phyloP scores from a whole-genome alignment of 495 filamentous ascomycete genomes.

The Penicillium herquei region DNA sequence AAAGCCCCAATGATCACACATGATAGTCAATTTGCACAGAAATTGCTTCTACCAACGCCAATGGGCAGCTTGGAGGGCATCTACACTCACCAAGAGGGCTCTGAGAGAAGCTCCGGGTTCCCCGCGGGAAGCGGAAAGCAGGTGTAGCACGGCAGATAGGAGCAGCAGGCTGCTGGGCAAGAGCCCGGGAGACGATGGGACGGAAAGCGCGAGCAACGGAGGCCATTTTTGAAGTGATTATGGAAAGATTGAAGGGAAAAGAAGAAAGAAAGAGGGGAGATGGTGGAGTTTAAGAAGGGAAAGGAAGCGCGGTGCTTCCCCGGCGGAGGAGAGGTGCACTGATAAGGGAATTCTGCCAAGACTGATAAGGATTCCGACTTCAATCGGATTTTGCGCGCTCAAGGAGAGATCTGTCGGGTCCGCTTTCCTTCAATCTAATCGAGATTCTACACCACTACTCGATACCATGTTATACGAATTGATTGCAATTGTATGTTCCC shows the following conservation, averaged over 20 bases:
- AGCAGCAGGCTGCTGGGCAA: slow-evolving; percentile 43
- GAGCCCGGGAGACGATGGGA: slow-evolving; percentile 42
- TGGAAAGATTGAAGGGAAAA: slow-evolving; percentile 18
- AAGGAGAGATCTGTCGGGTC: slow-evolving; percentile 2
- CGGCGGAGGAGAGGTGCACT: slow-evolving; percentile 21
- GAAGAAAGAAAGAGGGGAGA: slow-evolving; percentile 21
- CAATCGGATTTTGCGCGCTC: slow-evolving; percentile 26
- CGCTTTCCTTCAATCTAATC: slow-evolving; percentile 10
- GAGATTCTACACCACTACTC: slow-evolving; percentile 20
- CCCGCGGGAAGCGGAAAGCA: slow-evolving; percentile 51
- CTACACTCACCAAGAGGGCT: slow-evolving; percentile 43
- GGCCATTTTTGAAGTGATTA: slow-evolving; percentile 33
- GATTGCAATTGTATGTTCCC: slow-evolving; percentile 79
- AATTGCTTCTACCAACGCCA: background rate
- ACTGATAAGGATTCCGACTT: slow-evolving; percentile 30
- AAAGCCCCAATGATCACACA: background rate
- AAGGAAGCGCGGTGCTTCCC: slow-evolving; percentile 26
- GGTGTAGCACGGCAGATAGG: slow-evolving; percentile 37
- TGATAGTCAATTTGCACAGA: background rate
- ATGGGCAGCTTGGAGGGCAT: slow-evolving; percentile 11
- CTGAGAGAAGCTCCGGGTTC: slow-evolving; percentile 49
- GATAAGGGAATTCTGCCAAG: slow-evolving; percentile 32
- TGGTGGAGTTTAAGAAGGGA: slow-evolving; percentile 28
- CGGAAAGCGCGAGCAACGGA: slow-evolving; percentile 39
- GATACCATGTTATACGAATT: slow-evolving; percentile 89